Evolutionary conservation across 352 stramenopile genomes (phyloP).

Genomic region (Blastocystis sp.): DNA sequence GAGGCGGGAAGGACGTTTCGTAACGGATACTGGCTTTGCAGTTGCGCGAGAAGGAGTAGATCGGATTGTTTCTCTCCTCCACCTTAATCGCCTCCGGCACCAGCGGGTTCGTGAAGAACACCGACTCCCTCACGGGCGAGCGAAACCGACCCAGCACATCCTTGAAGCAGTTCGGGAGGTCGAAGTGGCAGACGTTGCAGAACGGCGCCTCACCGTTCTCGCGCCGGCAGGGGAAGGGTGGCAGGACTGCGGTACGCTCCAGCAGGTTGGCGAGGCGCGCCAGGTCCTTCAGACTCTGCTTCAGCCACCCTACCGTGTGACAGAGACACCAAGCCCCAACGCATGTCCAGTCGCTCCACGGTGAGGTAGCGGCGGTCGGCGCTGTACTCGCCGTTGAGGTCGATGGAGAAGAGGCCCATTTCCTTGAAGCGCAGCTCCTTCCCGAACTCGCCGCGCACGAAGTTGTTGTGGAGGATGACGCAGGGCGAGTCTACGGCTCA

Average conservation of each 20-base stretch:
- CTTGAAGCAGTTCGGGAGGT: neutral
- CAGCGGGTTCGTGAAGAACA: neutral
- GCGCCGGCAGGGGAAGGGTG: neutral
- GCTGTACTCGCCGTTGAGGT: constrained; percentile 19
- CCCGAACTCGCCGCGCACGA: constrained; percentile 7
- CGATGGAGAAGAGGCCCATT: constrained; percentile 33
- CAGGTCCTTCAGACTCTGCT: neutral
- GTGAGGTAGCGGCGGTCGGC: neutral
- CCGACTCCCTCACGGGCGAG: neutral
- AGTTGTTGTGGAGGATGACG: constrained; percentile 63
- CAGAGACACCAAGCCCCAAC: neutral
- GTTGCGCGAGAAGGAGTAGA: neutral
- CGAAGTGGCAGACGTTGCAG: constrained; percentile 42
- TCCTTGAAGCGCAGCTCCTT: constrained; percentile 52
- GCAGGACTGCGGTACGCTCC: constrained; percentile 19
- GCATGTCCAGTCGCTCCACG: neutral
- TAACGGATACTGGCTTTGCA: no score
- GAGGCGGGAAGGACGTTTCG: no score
- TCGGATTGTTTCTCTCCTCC: neutral
- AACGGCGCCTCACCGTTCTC: neutral
- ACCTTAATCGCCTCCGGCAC: neutral
- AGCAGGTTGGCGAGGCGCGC: constrained; percentile 15
- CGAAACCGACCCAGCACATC: constrained; percentile 4
- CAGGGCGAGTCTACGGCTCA: neutral
- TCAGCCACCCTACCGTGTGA: neutral